Base-by-base conservation (phyloP, 1,139 yeast genomes). In the Keqinozyma sinolaborantium region DNA sequence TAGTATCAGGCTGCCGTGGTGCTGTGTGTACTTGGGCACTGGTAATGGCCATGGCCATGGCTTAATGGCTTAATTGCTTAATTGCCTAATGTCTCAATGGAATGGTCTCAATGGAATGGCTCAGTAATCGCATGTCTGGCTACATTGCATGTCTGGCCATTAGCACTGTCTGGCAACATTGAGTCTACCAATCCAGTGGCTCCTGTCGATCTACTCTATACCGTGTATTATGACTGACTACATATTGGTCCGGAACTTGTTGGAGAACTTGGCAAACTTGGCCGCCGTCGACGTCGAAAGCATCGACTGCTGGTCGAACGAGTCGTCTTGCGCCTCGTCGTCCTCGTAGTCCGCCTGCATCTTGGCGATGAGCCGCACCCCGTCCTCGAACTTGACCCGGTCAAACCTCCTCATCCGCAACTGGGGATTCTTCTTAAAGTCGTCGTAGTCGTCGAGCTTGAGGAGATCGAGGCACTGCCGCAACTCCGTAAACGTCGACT, bases 381-480 rank as follows among this genome's bases (percentile, higher is more conserved):
- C 74, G 36, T 66, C 71, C 39, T 69, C 74, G 37, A 49, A 60
- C 39, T 57, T 60, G 16, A 69, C 55, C 32, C 72, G 48, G 42
- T 66, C 73, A 38, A 66, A 68, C 28, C 58, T 51, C 34, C 73
- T 56, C 62, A 64, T 60, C 44, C 74, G 53, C 36, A 52, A 60
- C 1, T 64, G 42, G 2, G 70, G 58, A 41, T 65, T 65, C 33
- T 56, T 60, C 26, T 50, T 49, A 42, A 60, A 68, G 28, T 67
- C 73, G 13, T 64, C 71, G 43, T 58, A 64, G 35, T 56, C 56
- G 5, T 64, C 67, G 33, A 63, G 44, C 37, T 60, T 52, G 34
- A 69, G 56, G 46, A 69, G 50, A 47, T 69, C 67, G 34, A 69
- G 61, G 35, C 67, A 58, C 45, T 69, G 74, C 42, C 74, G 54